phyloP scores from a whole-genome alignment of 805 yeast species.

The Ogataea degrootiae region DNA sequence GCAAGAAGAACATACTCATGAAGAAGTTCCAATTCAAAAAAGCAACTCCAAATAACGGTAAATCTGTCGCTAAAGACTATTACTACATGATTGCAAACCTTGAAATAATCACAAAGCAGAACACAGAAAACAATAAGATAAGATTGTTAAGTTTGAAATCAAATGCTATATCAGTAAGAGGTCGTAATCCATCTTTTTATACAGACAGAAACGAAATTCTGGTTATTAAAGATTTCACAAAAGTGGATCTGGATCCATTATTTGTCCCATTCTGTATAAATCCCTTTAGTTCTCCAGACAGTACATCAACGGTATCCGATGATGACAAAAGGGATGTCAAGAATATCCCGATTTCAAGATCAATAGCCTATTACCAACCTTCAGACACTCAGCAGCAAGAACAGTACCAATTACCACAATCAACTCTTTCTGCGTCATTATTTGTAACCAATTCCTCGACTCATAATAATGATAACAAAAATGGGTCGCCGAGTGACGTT shows the following conservation, averaged over 20 bases:
- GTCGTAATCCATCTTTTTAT: conserved; percentile 59
- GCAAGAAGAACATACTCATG: conserved; percentile 24
- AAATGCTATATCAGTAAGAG: conserved; percentile 52
- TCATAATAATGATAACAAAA: no score
- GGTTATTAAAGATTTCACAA: conserved; percentile 23
- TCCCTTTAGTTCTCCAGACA: no score
- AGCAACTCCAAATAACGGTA: conserved; percentile 51
- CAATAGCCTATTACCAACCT: no score
- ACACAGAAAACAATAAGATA: background rate
- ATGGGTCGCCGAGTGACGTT: no score
- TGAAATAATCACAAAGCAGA: conserved; percentile 4
- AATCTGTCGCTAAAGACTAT: conserved; percentile 39
- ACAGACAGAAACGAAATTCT: conserved; percentile 46
- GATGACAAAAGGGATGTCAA: no score
- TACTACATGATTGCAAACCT: conserved; percentile 30
- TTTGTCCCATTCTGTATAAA: no score
- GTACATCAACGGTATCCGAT: no score
- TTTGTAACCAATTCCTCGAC: no score
- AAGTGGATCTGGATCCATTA: background rate
- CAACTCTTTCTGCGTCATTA: no score
- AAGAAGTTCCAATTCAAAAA: conserved; percentile 44
- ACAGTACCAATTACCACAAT: no score
- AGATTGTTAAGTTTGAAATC: conserved; percentile 18
- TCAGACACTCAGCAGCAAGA: no score
- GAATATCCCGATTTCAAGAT: no score